Evolutionary conservation across 371 early-diverging fungal species (phyloP).

Genomic region (Mortierella sp.): DNA sequence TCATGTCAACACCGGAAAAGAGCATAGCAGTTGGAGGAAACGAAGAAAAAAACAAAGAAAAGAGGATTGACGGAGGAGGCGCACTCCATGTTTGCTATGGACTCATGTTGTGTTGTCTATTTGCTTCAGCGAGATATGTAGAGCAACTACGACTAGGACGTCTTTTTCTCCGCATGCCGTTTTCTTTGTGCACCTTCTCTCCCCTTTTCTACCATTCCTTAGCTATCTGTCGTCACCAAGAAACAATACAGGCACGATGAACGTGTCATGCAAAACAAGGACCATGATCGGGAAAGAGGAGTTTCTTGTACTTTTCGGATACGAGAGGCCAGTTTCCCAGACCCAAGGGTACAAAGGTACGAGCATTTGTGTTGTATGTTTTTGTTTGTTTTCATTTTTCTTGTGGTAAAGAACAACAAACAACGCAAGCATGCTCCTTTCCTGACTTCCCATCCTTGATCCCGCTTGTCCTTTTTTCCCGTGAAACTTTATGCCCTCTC

Average conservation of each 20-base stretch:
- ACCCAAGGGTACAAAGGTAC: too few species aligned
- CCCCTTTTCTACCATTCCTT: background rate
- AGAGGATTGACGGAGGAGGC: background rate
- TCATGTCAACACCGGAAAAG: background rate
- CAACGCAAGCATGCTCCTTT: background rate
- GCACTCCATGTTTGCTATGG: background rate
- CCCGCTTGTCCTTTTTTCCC: conserved; percentile 12
- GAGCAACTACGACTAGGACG: background rate
- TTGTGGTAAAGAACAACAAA: background rate
- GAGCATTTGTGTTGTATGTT: background rate
- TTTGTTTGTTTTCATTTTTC: background rate
- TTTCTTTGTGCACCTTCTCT: background rate
- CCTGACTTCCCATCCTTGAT: background rate
- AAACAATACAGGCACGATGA: background rate
- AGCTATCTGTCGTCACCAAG: background rate
- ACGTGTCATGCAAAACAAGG: background rate
- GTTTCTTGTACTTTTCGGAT: background rate
- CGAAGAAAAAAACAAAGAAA: background rate
- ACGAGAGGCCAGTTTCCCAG: background rate
- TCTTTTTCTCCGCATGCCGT: background rate
- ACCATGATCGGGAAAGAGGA: background rate
- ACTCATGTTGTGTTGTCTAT: background rate
- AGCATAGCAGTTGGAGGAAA: background rate
- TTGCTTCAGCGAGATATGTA: background rate
- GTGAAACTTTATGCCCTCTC: background rate